Conservation (phyloP, 1,284 basidiomycete genomes). For the Bondarzewia mesenterica region DNA sequence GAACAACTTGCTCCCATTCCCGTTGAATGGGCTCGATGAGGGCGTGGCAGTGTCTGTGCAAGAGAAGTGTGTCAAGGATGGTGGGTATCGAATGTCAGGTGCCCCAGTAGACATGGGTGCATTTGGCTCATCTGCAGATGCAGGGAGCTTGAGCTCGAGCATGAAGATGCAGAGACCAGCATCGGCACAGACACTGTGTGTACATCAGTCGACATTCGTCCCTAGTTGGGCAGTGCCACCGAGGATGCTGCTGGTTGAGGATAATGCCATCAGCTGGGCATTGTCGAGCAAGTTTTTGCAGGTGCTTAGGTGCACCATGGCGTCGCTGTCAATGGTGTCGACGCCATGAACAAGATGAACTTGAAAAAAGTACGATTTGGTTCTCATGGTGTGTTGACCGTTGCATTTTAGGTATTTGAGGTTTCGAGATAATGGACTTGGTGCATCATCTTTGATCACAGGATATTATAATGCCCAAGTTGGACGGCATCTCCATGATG, state of each 20-base stretch:
- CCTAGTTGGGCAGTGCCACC: slow-evolving; percentile 87
- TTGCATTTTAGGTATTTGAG: slow-evolving; percentile 3
- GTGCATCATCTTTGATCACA: slow-evolving; percentile 20
- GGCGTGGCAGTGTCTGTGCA: slow-evolving; percentile 13
- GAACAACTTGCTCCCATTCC: slow-evolving; percentile 9
- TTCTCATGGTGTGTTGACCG: slow-evolving; percentile 71
- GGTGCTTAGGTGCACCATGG: slow-evolving; percentile 95
- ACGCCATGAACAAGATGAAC: slow-evolving; percentile 95
- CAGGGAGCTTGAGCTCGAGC: background rate
- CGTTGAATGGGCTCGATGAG: background rate
- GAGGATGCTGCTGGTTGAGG: slow-evolving; percentile 87
- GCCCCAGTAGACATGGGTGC: slow-evolving; percentile 10
- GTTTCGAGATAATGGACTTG: background rate
- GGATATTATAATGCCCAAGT: slow-evolving; percentile 94
- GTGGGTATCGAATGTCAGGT: slow-evolving; percentile 18
- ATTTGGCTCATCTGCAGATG: background rate
- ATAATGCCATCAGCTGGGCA: slow-evolving; percentile 86
- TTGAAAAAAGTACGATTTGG: slow-evolving; percentile 90
- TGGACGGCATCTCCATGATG: slow-evolving; percentile 87
- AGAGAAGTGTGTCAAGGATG: slow-evolving; percentile 23
- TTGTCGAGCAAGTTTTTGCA: slow-evolving; percentile 90
- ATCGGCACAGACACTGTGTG: slow-evolving; percentile 44
- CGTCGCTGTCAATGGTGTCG: slow-evolving; percentile 90
- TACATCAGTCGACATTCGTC: slow-evolving; percentile 71
- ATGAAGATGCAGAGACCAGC: slow-evolving; percentile 12